These are phyloP conservation scores for Danielozyma ontarioensis DNA, from an alignment of 805 yeast genomes.

Conservation along the genomic window DNA sequence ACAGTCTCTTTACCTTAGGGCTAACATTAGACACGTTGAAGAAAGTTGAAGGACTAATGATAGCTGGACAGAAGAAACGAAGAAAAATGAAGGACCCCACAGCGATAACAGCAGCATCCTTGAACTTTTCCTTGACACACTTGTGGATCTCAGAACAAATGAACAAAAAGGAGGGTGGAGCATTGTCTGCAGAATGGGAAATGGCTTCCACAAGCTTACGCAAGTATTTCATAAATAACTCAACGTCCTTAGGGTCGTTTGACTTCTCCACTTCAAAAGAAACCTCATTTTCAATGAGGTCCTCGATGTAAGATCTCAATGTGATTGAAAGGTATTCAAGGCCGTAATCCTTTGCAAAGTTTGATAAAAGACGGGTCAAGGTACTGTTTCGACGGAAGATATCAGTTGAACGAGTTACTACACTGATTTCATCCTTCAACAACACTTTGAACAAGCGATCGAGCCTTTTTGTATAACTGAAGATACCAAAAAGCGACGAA, in stretches of 20 bases:
- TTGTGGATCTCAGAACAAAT: constrained; percentile 63
- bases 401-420: constrained; percentile 60
- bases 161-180: constrained; percentile 70
- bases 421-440: constrained; percentile 57
- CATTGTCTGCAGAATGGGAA: constrained; percentile 43
- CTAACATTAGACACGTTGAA: constrained; percentile 24
- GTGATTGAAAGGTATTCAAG: constrained; percentile 48
- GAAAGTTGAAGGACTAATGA: constrained; percentile 76
- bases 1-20: constrained; percentile 51
- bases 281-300: constrained; percentile 43
- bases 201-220: constrained; percentile 55
- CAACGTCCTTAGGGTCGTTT: constrained; percentile 23
- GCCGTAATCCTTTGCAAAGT: constrained; percentile 68
- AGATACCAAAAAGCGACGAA: constrained; percentile 53
- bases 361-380: constrained; percentile 70
- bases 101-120: constrained; percentile 56
- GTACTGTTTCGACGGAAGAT: constrained; percentile 77
- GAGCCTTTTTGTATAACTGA: constrained; percentile 31
- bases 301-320: constrained; percentile 52
- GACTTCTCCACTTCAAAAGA: constrained; percentile 62
- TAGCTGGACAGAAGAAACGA: constrained; percentile 80
- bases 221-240: constrained; percentile 52
- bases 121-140: constrained; percentile 55
- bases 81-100: constrained; percentile 85
- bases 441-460: constrained; percentile 49